Evolutionary conservation across 306 rosid genomes (phyloP), one percentile per base, ranked within the genome.

Genomic region (Pterocarpus santalinus): DNA sequence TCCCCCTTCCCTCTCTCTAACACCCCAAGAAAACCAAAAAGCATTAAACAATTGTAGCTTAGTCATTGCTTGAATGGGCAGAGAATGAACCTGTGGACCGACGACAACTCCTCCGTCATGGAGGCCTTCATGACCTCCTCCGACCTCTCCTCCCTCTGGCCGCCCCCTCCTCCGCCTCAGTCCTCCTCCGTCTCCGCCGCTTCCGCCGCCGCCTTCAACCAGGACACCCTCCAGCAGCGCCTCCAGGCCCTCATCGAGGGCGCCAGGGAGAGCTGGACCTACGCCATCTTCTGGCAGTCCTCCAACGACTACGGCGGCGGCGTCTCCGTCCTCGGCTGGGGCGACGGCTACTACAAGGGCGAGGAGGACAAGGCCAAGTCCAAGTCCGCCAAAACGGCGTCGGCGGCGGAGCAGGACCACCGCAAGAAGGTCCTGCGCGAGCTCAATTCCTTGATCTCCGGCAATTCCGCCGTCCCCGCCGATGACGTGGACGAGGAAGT

Each of bases 201-300:
- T 81, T 4, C 81, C 69, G 2, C 64, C 57, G 44, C 81, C 82
- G 63, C 60, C 22, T 89, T 93, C 80, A 93, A 87, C 78, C 98
- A 93, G 65, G 99, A 95, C 52, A 89, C 97, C 2, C 96, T 95
- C 22, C 97, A 91, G 82, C 99, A 93, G 35, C 90, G 98, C 0
- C 97, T 95, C 36, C 99, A 90, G 64, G 87, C 96, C 0, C 53
- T 95, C n/a, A 95, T 95, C 34, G 98, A 95, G 3, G 92, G 92
- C 1, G 85, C 97, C 2, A 73, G 85, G 0, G 94, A 94, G 87
- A 80, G 39, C 79, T 95, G 98, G 98, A 93, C 97, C 46, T 95
- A 95, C 77, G 98, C 99, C 4, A 95, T 95, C 58, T 95, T 95
- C 89, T 95, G 99, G 99, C 99, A 93, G 81, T 86, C 92, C 1